Evolutionary conservation across 2,329 filamentous ascomycete genomes (phyloP).

Genomic region (Trichoderma sp.): DNA sequence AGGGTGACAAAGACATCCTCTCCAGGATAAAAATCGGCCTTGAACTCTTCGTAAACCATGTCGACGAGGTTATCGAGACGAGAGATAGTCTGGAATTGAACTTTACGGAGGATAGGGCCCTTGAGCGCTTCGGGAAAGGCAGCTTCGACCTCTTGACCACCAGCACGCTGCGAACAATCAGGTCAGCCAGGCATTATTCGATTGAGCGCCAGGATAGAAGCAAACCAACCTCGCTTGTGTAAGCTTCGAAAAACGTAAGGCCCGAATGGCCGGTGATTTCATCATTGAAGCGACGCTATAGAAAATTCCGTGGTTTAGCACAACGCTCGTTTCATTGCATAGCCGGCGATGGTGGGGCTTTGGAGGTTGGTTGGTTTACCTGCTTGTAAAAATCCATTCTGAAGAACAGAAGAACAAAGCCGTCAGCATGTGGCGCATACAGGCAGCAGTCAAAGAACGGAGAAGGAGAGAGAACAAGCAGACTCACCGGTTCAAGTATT

Average conservation of each 20-base stretch:
- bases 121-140: slow-evolving; percentile 89
- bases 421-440: slow-evolving; percentile 18
- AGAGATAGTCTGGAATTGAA: slow-evolving; percentile 86
- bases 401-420: slow-evolving; percentile 10
- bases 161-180: slow-evolving; percentile 56
- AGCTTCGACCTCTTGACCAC: slow-evolving; percentile 84
- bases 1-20: slow-evolving; percentile 76
- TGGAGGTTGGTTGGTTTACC: slow-evolving; percentile 47
- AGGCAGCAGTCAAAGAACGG: background rate
- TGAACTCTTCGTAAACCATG: slow-evolving; percentile 73
- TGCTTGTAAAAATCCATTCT: slow-evolving; percentile 94
- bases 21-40: slow-evolving; percentile 85
- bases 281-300: slow-evolving; percentile 83
- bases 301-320: slow-evolving; percentile 20
- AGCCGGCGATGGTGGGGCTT: background rate
- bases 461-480: background rate
- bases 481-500: slow-evolving; percentile 75
- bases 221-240: slow-evolving; percentile 77
- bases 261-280: slow-evolving; percentile 92
- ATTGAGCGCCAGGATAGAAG: background rate
- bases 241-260: slow-evolving; percentile 87
- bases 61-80: slow-evolving; percentile 80
- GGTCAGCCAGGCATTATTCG: background rate
- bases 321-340: background rate
- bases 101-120: slow-evolving; percentile 81